Conservation (phyloP, 768 basidiomycete genomes). For the Lyophyllum atratum region DNA sequence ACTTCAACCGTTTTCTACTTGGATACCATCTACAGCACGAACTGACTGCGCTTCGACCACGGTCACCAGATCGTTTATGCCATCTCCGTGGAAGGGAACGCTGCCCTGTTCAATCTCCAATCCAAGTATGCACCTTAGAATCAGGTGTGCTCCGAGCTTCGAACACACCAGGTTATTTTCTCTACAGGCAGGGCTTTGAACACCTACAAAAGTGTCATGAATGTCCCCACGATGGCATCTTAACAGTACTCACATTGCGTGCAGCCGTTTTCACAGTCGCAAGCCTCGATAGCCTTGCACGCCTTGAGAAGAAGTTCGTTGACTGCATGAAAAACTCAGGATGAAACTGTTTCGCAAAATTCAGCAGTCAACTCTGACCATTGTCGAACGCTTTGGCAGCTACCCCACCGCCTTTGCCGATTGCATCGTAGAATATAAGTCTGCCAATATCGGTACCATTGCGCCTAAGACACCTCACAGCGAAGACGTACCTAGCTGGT, state of each 20-base stretch:
- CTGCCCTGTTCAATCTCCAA: constrained; percentile 37
- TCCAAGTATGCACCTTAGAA: constrained; percentile 63
- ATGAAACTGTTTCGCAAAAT: neutral
- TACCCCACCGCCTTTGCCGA: constrained; percentile 70
- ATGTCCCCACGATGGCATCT: neutral
- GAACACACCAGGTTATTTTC: constrained; percentile 74
- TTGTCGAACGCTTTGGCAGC: constrained; percentile 84
- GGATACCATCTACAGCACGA: constrained; percentile 41
- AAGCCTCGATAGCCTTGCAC: constrained; percentile 54
- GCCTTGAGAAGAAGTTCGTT: constrained; percentile 62
- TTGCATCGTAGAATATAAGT: constrained; percentile 78
- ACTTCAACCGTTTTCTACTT: constrained; percentile 39
- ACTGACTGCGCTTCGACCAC: constrained; percentile 56
- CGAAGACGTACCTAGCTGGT: constrained; percentile 55
- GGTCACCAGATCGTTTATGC: constrained; percentile 42
- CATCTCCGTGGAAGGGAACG: constrained; percentile 34
- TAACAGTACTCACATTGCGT: constrained; percentile 50
- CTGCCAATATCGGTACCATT: constrained; percentile 35
- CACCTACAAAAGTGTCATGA: constrained; percentile 45
- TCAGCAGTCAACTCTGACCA: constrained; percentile 41
- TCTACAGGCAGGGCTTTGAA: constrained; percentile 64
- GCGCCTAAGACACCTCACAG: neutral
- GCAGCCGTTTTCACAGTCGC: constrained; percentile 74
- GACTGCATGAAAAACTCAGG: constrained; percentile 34
- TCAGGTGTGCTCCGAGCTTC: constrained; percentile 71